Evolutionary conservation across 2,329 filamentous ascomycete genomes (phyloP), one percentile per base, ranked within the genome.

Genomic region (Iodosphaeria phyllophila): DNA sequence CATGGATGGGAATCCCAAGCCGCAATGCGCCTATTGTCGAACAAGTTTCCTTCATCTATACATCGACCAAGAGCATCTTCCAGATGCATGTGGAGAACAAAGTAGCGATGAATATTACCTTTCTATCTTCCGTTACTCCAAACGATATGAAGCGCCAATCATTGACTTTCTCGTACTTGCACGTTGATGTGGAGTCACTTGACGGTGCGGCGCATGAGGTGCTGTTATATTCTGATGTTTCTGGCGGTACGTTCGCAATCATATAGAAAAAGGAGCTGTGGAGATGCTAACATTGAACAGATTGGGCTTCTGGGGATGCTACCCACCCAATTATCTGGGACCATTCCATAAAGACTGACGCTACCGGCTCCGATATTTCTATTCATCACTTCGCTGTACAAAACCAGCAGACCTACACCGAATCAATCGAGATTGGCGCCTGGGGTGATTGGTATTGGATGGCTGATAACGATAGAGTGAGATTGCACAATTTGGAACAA

Each of bases 401-500:
- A 31, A 44, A 55, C 6, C 74, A 86, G 44, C 50, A 64, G 24
- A 50, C 70, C 11, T 74, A 89, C 27, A 63, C 65, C 2, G 82
- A 92, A 42, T 52, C 53, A 8, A 51, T 51, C 20, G 74, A 91
- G 38, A 71, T 74, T 35, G 64, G 78, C 0, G 74, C 82, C 51
- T 92, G 82, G 82, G 82, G 82, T 3, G 71, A 65, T 25, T 65
- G 84, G 51, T 45, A 41, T 46, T 82, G 83, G 45, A 82, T 67
- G 4, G 64, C 69, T 14, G 54, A 60, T 26, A 43, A 58, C 9
- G 41, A 46, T 12, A 58, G 58, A 13, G 52, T 56, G 44, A 41
- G 52, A 3, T 6, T 17, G 8, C 7, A 9, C 20, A 15, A n/a
- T 7, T 13, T 11, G 16, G 13, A 23, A 15, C 3, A 18, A 15